A percentile compares a stretch with the other conserved stretches of the same genome.
Conservation (phyloP, 2,329 filamentous ascomycete species). For the Clonostachys rosea region DNA sequence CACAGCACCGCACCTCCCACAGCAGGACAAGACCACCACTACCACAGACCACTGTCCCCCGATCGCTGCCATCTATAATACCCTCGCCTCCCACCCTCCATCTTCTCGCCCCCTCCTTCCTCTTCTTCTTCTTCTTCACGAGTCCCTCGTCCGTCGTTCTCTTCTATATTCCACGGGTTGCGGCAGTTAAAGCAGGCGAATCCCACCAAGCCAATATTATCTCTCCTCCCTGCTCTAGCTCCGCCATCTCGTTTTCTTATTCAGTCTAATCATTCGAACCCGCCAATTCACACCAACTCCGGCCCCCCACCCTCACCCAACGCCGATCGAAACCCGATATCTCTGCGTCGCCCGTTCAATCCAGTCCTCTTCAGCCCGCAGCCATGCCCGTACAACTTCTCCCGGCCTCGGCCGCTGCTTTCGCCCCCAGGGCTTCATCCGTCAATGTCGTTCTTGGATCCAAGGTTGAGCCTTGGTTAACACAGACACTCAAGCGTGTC, state of each 20-base stretch:
- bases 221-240: conserved; percentile 38
- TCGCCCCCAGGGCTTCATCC: conserved; percentile 82
- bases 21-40: no score
- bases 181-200: conserved; percentile 56
- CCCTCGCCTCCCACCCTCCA: conserved; percentile 33
- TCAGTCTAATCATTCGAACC: conserved; percentile 23
- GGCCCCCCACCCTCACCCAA: conserved; percentile 4
- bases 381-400: conserved; percentile 88
- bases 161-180: conserved; percentile 41
- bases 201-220: conserved; percentile 21
- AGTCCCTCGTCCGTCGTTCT: conserved; percentile 51
- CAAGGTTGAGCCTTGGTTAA: conserved; percentile 95
- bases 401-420: conserved; percentile 92
- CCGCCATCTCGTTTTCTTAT: conserved; percentile 41
- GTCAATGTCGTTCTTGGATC: conserved; percentile 92
- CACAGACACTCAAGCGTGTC: conserved; percentile 92
- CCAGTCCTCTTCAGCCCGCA: neutral
- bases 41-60: neutral
- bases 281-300: conserved; percentile 7
- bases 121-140: conserved; percentile 33
- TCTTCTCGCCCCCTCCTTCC: conserved; percentile 35
- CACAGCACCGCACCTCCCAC: no score
- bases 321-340: neutral
- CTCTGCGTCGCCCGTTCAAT: neutral
- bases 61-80: neutral